phyloP scores from a whole-genome alignment of 768 basidiomycete species.

The Gelatoporia subvermispora region DNA sequence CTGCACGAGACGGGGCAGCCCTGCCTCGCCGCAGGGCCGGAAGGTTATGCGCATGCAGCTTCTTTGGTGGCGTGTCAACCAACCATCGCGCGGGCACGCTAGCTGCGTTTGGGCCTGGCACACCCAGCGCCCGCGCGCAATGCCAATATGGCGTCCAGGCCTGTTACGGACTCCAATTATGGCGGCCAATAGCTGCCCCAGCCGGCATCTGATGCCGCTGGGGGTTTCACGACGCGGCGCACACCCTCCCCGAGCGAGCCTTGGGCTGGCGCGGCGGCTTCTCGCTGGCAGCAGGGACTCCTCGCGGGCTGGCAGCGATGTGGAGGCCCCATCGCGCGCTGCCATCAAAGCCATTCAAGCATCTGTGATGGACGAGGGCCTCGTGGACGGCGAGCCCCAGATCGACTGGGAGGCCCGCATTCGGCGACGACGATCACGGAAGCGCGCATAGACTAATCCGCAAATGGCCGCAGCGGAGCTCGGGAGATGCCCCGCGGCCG shows the following conservation, averaged over 20 bases:
- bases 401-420: neutral
- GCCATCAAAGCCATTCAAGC: neutral
- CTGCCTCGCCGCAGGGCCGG: neutral
- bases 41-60: neutral
- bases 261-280: no score
- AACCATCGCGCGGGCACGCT: conserved; percentile 10
- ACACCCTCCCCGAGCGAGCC: neutral
- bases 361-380: neutral
- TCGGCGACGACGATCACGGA: no score
- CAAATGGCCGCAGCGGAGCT: no score
- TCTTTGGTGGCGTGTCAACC: conserved; percentile 1
- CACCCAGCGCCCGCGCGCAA: conserved; percentile 3
- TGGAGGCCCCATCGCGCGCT: no score
- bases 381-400: conserved; percentile 1
- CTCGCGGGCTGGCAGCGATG: no score
- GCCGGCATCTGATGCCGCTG: conserved; percentile 19
- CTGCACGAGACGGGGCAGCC: no score
- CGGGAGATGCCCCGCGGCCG: no score
- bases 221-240: conserved; percentile 12
- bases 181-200: conserved; percentile 1
- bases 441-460: no score
- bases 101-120: conserved; percentile 10
- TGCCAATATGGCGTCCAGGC: neutral
- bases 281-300: no score
- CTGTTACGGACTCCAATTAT: neutral